Evolutionary conservation across 495 filamentous ascomycete species (phyloP).

Genomic region (Physcia stellaris): DNA sequence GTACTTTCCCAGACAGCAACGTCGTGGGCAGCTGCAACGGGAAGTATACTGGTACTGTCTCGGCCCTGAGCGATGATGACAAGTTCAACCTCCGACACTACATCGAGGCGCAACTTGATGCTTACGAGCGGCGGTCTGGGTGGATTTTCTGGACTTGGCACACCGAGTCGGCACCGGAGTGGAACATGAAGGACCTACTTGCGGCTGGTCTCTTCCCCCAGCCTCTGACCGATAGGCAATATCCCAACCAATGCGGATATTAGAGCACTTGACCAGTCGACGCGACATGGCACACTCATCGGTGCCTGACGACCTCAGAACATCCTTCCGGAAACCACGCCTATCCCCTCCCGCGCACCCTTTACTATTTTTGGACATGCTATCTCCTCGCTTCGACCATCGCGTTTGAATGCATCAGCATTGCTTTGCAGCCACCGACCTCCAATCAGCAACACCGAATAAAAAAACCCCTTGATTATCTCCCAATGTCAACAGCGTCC

Average conservation of each 20-base stretch:
- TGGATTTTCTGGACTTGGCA: conserved; percentile 85
- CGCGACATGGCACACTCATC: too few relatives aligned
- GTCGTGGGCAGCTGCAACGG: conserved; percentile 44
- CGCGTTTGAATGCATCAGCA: too few relatives aligned
- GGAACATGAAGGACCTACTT: conserved; percentile 62
- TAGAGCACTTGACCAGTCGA: too few relatives aligned
- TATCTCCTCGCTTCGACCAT: too few relatives aligned
- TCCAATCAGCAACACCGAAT: too few relatives aligned
- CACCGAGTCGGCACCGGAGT: conserved; percentile 76
- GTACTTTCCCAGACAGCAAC: conserved; percentile 25
- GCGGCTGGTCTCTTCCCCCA: conserved; percentile 48
- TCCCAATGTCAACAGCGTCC: too few relatives aligned
- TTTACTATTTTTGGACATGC: too few relatives aligned
- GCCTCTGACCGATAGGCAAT: conserved; percentile 36
- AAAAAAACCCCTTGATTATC: too few relatives aligned
- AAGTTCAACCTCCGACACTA: conserved; percentile 44
- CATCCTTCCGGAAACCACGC: too few relatives aligned
- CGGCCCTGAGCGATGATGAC: conserved; percentile 33
- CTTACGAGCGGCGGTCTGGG: conserved; percentile 51
- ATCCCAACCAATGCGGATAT: conserved; percentile 37
- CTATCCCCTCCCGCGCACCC: too few relatives aligned
- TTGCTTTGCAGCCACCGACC: too few relatives aligned
- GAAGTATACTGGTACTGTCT: conserved; percentile 43
- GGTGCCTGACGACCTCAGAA: too few relatives aligned
- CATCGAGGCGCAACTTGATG: conserved; percentile 63